A percentile compares a stretch with the other conserved stretches of the same genome.
Conservation (phyloP, 2,329 filamentous ascomycete species). For the Hysterium pulicare region DNA sequence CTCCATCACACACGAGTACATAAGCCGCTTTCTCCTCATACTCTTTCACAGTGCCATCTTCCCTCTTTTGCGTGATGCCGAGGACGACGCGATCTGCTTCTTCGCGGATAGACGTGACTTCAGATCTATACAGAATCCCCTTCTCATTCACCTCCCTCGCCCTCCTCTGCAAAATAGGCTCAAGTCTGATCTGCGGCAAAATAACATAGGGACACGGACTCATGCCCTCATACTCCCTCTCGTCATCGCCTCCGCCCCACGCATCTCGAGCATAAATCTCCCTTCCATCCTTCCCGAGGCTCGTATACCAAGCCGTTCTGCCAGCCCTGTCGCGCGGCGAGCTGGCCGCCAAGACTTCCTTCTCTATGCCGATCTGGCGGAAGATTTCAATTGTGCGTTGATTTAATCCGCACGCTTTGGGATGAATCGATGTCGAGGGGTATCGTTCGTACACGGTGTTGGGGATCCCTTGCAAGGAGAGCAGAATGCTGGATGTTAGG, state of each 20-base stretch:
- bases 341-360: conserved; percentile 19
- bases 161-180: conserved; percentile 30
- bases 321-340: conserved; percentile 20
- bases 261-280: conserved; percentile 28
- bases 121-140: conserved; percentile 23
- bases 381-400: conserved; percentile 26
- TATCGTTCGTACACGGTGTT: conserved; percentile 31
- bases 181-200: conserved; percentile 35
- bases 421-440: conserved; percentile 29
- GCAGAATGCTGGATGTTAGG: conserved; percentile 27
- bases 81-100: conserved; percentile 17
- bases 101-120: conserved; percentile 23
- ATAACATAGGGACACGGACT: conserved; percentile 27
- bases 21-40: conserved; percentile 19
- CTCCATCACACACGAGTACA: conserved; percentile 34
- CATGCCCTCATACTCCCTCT: conserved; percentile 18
- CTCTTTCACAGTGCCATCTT: conserved; percentile 1
- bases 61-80: conserved; percentile 6
- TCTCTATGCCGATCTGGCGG: conserved; percentile 28
- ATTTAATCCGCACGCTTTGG: conserved; percentile 32
- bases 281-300: conserved; percentile 21
- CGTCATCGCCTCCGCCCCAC: conserved; percentile 25
- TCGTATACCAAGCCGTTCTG: conserved; percentile 32
- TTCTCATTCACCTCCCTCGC: conserved; percentile 29
- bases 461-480: conserved; percentile 24